A percentile compares a stretch with the other conserved stretches of the same genome.
Conservation (phyloP, 2,329 filamentous ascomycete genomes). For the Acrocalymma vagum region DNA sequence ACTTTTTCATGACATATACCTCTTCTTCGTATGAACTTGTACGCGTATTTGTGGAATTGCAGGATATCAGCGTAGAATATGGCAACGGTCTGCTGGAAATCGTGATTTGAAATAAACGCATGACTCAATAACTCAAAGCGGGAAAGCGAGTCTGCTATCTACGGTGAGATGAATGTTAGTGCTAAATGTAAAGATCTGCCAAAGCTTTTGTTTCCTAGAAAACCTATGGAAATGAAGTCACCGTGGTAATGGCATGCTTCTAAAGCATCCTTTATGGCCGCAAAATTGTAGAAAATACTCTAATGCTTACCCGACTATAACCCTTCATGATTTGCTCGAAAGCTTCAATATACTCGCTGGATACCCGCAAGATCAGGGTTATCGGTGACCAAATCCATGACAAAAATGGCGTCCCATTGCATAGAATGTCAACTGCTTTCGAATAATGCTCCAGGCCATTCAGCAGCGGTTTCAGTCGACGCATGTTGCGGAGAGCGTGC, state of each 20-base stretch:
- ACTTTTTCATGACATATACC: conserved; percentile 7
- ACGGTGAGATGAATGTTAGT: conserved; percentile 43
- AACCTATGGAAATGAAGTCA: no score
- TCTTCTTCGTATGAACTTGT: conserved; percentile 52
- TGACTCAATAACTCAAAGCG: conserved; percentile 49
- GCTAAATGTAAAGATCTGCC: no score
- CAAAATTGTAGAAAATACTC: no score
- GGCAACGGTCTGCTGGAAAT: conserved; percentile 53
- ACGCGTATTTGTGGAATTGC: conserved; percentile 57
- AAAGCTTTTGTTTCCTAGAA: conserved; percentile 36
- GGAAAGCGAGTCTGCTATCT: conserved; percentile 50
- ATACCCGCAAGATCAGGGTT: conserved; percentile 22
- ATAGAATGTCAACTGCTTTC: conserved; percentile 52
- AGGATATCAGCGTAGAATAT: conserved; percentile 60
- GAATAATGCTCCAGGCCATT: conserved; percentile 53
- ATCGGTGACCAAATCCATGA: conserved; percentile 52
- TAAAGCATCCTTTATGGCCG: no score
- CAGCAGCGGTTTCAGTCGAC: conserved; percentile 54
- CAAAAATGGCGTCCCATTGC: conserved; percentile 58
- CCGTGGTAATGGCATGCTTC: no score
- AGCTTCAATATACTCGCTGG: conserved; percentile 47
- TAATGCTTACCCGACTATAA: no score
- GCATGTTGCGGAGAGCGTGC: conserved; percentile 53
- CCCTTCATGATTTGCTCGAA: no score
- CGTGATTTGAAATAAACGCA: conserved; percentile 35